Base-by-base conservation (phyloP, 768 basidiomycete species). In the Leccinum imitatum region DNA sequence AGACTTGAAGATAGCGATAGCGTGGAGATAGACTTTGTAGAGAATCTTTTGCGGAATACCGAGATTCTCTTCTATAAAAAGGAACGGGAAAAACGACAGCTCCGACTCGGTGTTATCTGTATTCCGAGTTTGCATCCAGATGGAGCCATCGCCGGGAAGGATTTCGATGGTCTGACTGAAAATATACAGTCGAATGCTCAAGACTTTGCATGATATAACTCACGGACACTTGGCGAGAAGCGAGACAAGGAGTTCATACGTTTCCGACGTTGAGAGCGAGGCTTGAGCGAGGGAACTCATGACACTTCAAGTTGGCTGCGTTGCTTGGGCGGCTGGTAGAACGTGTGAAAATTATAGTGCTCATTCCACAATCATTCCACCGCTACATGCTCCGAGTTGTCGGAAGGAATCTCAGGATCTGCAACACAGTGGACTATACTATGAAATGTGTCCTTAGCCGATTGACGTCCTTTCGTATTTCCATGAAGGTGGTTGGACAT, bases 1-100 rank as follows among this genome's bases (percentile, higher is more conserved):
- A 3, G 67, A 61, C 10, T 70, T 62, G 65, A 81, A 81, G 33
- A 77, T 60, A 13, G 58, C 41, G 4, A 79, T 57, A 15, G 84
- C 82, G 4, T 71, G 63, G 10, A 84, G 59, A 67, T 89, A 90
- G 1, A 84, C 68, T 53, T 71, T 70, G 66, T 80, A 80, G 3
- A 87, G 78, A 8, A 79, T 63, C 62, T 84, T 87, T 66, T 83
- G 78, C 1, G 87, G 88, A 33, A 90, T 74, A 0, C 89, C 89
- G 13, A 91, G 79, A 56, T 91, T 79, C 7, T 79, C 78, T 46
- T 87, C 83, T 17, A 78, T 63, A 58, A 83, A 76, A 14, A 89
- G 66, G 68, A 87, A 89, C 2, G 87, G 86, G 48, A 74, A 72
- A 10, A 65, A 50, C 3, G 67, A 62, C 3, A 44, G 13, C 30